Base-by-base conservation (phyloP, 129 eudicot species). In the Gnaphalium uliginosum region DNA sequence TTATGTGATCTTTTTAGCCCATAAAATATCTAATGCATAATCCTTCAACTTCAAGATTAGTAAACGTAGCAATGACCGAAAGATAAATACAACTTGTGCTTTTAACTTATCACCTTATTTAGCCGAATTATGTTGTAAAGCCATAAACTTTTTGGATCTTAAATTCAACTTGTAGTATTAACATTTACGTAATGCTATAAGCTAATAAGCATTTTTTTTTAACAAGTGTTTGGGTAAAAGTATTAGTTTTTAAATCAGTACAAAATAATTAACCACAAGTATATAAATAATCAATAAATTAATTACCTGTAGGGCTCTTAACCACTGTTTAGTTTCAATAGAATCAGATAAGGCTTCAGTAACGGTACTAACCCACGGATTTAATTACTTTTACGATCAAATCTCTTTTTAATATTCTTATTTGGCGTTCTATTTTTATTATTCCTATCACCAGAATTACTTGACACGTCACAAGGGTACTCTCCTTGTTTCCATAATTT, bases 401-500 rank as follows among this genome's bases (percentile, higher is more conserved):
- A 23, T 57, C 87, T 91, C 88, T 85, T 94, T 86, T 91, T 91
- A 63, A 90, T 83, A 81, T 88, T 94, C 80, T 87, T 91, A 60
- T 84, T 80, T 7, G 91, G 97, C 13, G 85, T 79, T 75, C 84
- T 84, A 53, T 63, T 78, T 46, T 63, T 78, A 6, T 51, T 74
- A 37, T 68, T 71, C 66, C 72, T 80, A 2, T 78, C 68, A 32
- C 54, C 71, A 24, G 74, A 67, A 70, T 74, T 69, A 19, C 59
- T 79, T n/a, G 85, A 74, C 22, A 76, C 15, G 22, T 85, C 89
- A 14, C 88, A 90, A 3, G 97, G 98, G 57, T 88, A 94, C 77
- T 94, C 98, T 9, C 98, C 98, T 63, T 81, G 78, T 75, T 89
- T 90, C 98, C 98, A 94, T 60, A 85, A 73, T 65, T 83, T 84